Evolutionary conservation across 768 basidiomycete species (phyloP).

Genomic region (Leucocoprinus sp.): DNA sequence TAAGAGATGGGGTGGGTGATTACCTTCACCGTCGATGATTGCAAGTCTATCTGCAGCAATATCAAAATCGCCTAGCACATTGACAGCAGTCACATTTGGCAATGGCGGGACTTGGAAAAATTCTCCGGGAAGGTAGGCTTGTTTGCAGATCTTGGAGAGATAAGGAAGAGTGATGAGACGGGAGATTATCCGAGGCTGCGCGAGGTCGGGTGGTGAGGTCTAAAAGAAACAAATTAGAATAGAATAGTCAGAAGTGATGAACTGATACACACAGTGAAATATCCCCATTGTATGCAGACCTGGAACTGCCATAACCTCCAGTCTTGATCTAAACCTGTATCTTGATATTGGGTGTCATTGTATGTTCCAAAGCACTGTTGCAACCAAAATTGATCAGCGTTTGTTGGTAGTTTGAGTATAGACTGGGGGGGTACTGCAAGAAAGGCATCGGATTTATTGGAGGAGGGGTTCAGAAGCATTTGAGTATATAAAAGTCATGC

Average conservation of each 20-base stretch:
- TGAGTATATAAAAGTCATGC: no score
- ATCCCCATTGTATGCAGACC: conserved; percentile 95
- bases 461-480: no score
- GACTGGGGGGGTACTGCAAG: no score
- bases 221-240: conserved; percentile 18
- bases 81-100: conserved; percentile 81
- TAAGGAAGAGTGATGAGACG: conserved; percentile 46
- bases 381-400: background rate
- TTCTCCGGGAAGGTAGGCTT: conserved; percentile 66
- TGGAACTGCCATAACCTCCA: conserved; percentile 92
- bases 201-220: conserved; percentile 69
- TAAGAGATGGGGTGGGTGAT: background rate
- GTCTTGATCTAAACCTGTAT: conserved; percentile 52
- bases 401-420: no score
- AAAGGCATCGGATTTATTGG: no score
- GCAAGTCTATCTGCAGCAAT: conserved; percentile 77
- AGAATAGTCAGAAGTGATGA: background rate
- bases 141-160: conserved; percentile 30
- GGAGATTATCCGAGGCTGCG: conserved; percentile 72
- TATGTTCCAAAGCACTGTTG: conserved; percentile 92
- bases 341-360: conserved; percentile 56
- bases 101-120: conserved; percentile 59
- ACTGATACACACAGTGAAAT: conserved; percentile 58
- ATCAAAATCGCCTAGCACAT: conserved; percentile 75
- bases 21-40: conserved; percentile 72